Evolutionary conservation across 305 asterid genomes (phyloP).

Genomic region (Solanum hybrid): DNA sequence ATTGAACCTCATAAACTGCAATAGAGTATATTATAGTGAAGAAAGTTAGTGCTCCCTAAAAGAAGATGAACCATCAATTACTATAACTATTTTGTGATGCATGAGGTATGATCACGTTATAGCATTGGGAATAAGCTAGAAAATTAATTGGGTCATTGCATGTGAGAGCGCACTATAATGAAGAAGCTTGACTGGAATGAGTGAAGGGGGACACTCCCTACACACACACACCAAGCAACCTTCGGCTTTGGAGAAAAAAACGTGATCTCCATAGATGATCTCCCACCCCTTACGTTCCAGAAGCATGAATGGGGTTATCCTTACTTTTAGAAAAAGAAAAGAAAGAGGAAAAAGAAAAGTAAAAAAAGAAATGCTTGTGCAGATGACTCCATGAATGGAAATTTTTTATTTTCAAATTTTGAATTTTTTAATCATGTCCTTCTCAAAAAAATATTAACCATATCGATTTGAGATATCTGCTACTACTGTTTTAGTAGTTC

Average conservation of each 20-base stretch:
- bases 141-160: neutral
- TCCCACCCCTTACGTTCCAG: neutral
- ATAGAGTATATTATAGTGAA: neutral
- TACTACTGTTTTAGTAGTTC: neutral
- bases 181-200: neutral
- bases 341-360: neutral
- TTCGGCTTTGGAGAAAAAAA: neutral
- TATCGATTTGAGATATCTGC: neutral
- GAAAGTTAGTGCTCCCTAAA: neutral
- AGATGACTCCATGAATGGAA: neutral
- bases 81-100: neutral
- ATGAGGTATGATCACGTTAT: neutral
- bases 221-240: neutral
- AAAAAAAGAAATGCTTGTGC: neutral
- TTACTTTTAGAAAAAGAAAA: neutral
- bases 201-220: neutral
- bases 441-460: neutral
- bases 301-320: neutral
- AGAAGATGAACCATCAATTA: conserved; percentile 1
- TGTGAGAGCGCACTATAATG: neutral
- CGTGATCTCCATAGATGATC: neutral
- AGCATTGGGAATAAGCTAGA: neutral
- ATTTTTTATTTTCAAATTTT: neutral
- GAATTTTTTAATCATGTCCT: neutral
- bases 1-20: neutral